Conservation (phyloP, 139 green algal species). For the Desmodesmus armatus region DNA sequence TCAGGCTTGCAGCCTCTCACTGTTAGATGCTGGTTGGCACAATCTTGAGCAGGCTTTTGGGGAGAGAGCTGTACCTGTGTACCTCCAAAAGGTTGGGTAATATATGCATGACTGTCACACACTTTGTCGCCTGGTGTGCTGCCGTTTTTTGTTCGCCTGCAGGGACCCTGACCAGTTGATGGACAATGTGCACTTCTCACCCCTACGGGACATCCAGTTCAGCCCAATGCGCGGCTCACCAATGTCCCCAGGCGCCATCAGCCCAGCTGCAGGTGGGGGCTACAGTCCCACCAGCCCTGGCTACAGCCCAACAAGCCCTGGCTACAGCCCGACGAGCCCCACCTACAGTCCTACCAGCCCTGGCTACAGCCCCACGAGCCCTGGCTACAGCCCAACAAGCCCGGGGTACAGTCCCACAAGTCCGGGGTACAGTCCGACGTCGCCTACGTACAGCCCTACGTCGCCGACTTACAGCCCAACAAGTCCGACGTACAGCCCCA, state of each 20-base stretch:
- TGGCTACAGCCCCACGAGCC: slow-evolving; percentile 80
- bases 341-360: slow-evolving; percentile 64
- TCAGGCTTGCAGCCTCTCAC: neutral
- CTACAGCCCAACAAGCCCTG: slow-evolving; percentile 66
- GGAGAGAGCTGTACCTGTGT: too few relatives aligned
- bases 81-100: too few relatives aligned
- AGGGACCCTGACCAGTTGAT: slow-evolving; percentile 47
- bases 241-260: neutral
- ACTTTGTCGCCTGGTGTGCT: too few relatives aligned
- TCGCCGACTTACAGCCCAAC: slow-evolving; percentile 73
- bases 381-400: slow-evolving; percentile 67
- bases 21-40: too few relatives aligned
- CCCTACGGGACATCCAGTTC: slow-evolving; percentile 33
- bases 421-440: slow-evolving; percentile 63
- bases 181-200: slow-evolving; percentile 71
- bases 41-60: too few relatives aligned
- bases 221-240: slow-evolving; percentile 44
- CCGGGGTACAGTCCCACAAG: slow-evolving; percentile 68
- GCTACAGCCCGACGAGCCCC: slow-evolving; percentile 67
- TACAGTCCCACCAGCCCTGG: slow-evolving; percentile 58
- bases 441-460: slow-evolving; percentile 77
- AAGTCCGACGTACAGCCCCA: slow-evolving; percentile 65
- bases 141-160: neutral
- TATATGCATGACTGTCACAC: too few relatives aligned
- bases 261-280: slow-evolving; percentile 51